Base-by-base conservation (phyloP, 1,284 basidiomycete genomes). In the Ustilago curta region DNA sequence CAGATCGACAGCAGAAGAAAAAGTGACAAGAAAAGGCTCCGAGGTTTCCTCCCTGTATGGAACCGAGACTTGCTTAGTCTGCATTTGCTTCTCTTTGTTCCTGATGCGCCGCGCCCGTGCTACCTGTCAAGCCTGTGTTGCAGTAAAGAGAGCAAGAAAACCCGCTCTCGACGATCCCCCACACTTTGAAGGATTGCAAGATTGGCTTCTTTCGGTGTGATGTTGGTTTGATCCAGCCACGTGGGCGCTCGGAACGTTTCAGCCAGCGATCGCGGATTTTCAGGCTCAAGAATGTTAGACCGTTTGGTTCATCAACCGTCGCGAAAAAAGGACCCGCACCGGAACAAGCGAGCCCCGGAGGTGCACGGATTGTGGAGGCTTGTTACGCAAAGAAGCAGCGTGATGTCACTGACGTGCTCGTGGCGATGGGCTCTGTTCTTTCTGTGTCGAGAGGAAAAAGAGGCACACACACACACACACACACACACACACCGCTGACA, bases 351-450 rank as follows among this genome's bases (percentile, higher is more conserved):
- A n/a, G 16, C 5, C 39, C 5, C 7, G 8, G 3, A 9, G 8
- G 29, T 11, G 47, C 47, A 48, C 45, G 47, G 47, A 48, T 44
- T 62, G 59, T 62, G 59, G 59, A 62, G 59, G 57, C 50, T 35
- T 39, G 8, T 16, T 2, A 5, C 16, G 6, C 14, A 0, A 19
- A 11, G n/a, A 25, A 25, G 60, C 60, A 37, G 32, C 32, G 60
- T 63, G 60, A 63, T 40, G 32, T 63, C 60, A 63, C 53, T 40
- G 31, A 37, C 16, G 19, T 44, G 47, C 48, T 48, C 42, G 35
- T 39, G 3, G 7, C 53, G 53, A 56, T 56, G 58, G n/a, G 12
- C 14, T n/a, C 27, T 11, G 56, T 18, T 18, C 47, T 16, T 12
- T 8, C 32, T 35, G 32, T 35, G 32, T 35, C 32, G 32, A n/a